Conservation (phyloP, 2,329 filamentous ascomycete species). For the Penicillium paneum region DNA sequence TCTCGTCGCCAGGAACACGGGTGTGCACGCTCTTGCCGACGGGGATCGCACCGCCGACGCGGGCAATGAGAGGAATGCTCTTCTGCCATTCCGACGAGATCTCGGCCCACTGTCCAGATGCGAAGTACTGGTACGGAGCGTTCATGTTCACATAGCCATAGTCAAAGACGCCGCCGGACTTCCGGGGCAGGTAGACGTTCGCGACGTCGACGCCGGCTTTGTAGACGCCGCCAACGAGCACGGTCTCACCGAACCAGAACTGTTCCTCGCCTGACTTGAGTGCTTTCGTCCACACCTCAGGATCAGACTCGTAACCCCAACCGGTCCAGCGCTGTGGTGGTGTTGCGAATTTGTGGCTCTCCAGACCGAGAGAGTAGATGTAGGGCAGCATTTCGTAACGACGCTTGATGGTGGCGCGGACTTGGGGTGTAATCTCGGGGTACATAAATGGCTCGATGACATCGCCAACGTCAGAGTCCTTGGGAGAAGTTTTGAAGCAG, state of each 20-base stretch:
- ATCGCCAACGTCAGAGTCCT: conserved; percentile 65
- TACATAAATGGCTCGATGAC: conserved; percentile 80
- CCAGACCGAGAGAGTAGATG: conserved; percentile 63
- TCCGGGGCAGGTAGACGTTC: conserved; percentile 60
- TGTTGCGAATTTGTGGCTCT: conserved; percentile 58
- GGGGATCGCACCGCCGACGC: conserved; percentile 53
- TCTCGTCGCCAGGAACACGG: conserved; percentile 50
- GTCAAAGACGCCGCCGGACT: conserved; percentile 42
- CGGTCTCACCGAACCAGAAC: conserved; percentile 67
- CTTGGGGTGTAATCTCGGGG: conserved; percentile 60
- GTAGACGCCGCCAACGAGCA: conserved; percentile 67
- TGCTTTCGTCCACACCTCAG: conserved; percentile 61
- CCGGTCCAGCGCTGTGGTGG: conserved; percentile 71
- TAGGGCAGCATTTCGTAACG: conserved; percentile 71
- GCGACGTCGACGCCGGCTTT: conserved; percentile 55
- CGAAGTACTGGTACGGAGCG: conserved; percentile 57
- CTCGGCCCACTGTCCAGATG: conserved; percentile 53
- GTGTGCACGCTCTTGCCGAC: conserved; percentile 53
- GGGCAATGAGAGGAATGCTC: conserved; percentile 56
- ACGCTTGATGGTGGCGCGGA: conserved; percentile 65
- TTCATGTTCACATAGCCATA: conserved; percentile 63
- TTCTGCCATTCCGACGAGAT: conserved; percentile 51
- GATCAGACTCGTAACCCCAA: conserved; percentile 67
- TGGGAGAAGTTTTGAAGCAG: conserved; percentile 69
- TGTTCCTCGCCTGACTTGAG: conserved; percentile 65